phyloP scores from a whole-genome alignment of 106 monocot genomes.

The Dendrobium nobile region DNA sequence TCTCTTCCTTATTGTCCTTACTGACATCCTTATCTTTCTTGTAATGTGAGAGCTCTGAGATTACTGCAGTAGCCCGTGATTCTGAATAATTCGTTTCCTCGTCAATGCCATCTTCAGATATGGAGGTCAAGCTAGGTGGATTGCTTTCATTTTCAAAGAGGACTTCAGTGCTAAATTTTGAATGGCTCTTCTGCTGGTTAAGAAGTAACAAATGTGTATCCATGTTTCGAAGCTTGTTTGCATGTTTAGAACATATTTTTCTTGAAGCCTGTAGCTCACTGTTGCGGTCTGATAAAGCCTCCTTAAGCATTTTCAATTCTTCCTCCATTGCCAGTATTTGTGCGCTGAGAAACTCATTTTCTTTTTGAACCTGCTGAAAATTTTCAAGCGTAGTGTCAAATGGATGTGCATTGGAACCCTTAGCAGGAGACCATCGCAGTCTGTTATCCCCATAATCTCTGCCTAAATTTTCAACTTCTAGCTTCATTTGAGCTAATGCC shows the following conservation, averaged over 20 bases:
- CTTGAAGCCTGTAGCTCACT: slow-evolving; percentile 74
- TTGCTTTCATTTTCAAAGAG: slow-evolving; percentile 51
- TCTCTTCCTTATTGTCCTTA: not conserved
- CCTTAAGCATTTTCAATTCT: slow-evolving; percentile 90
- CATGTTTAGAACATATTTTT: slow-evolving; percentile 62
- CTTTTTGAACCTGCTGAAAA: slow-evolving; percentile 57
- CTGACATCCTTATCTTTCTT: slow-evolving; percentile 16
- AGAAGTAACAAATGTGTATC: slow-evolving; percentile 35
- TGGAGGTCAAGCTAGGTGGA: slow-evolving; percentile 59
- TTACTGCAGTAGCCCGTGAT: slow-evolving; percentile 45
- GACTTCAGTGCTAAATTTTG: slow-evolving; percentile 30
- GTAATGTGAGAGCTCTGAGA: slow-evolving; percentile 51
- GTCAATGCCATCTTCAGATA: slow-evolving; percentile 79
- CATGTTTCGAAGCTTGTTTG: slow-evolving; percentile 54
- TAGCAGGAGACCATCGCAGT: slow-evolving; percentile 34
- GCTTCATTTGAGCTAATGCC: slow-evolving; percentile 94
- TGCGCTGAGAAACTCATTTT: slow-evolving; percentile 71
- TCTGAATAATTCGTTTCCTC: slow-evolving; percentile 66
- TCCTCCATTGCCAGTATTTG: slow-evolving; percentile 63
- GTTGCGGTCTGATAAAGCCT: slow-evolving; percentile 73
- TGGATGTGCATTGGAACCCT: slow-evolving; percentile 18
- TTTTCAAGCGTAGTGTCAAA: slow-evolving; percentile 49
- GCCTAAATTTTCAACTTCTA: slow-evolving; percentile 82
- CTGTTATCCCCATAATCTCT: slow-evolving; percentile 37
- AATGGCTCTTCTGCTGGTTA: slow-evolving; percentile 33